These are phyloP conservation scores for Angophora floribunda DNA, from an alignment of 345 rosid species.

Conservation along the genomic window DNA sequence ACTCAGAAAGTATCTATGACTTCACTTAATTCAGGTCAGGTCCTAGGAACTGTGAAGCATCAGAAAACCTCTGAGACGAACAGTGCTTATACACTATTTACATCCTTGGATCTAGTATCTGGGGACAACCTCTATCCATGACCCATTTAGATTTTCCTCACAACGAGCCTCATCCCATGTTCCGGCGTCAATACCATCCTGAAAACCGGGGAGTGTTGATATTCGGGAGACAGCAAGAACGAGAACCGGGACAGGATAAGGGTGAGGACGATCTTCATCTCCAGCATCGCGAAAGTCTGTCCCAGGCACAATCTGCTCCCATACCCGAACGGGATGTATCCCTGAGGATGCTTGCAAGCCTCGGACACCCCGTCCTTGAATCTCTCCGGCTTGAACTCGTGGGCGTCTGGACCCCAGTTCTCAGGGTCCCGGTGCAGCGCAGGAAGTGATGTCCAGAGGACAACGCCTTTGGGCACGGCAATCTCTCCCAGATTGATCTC, in stretches of 20 bases:
- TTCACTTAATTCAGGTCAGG: too few species aligned
- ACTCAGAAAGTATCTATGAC: too few species aligned
- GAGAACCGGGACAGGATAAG: conserved; percentile 18
- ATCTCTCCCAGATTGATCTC: conserved; percentile 16
- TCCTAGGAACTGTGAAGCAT: neutral
- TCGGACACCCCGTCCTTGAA: conserved; percentile 16
- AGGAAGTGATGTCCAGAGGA: conserved; percentile 3
- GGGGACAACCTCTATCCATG: neutral
- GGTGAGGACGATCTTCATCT: conserved; percentile 10
- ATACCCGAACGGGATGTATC: conserved; percentile 16
- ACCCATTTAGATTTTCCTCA: neutral
- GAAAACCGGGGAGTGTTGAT: conserved; percentile 20
- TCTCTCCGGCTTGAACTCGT: conserved; percentile 38
- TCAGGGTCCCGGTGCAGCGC: conserved; percentile 12
- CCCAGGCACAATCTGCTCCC: conserved; percentile 24
- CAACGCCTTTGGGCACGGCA: conserved; percentile 19
- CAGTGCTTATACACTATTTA: neutral
- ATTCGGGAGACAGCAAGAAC: conserved; percentile 10
- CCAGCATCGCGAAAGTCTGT: conserved; percentile 25
- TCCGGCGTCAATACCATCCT: conserved; percentile 7
- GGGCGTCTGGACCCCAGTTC: conserved; percentile 34
- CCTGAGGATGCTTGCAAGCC: conserved; percentile 26
- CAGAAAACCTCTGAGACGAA: neutral
- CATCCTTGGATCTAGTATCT: neutral
- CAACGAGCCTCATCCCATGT: conserved; percentile 7